Percentiles rank a stretch among this genome's conserved stretches.
Evolutionary conservation across 2,329 filamentous ascomycete species (phyloP).

Genomic region (Neoarthrinium moseri): DNA sequence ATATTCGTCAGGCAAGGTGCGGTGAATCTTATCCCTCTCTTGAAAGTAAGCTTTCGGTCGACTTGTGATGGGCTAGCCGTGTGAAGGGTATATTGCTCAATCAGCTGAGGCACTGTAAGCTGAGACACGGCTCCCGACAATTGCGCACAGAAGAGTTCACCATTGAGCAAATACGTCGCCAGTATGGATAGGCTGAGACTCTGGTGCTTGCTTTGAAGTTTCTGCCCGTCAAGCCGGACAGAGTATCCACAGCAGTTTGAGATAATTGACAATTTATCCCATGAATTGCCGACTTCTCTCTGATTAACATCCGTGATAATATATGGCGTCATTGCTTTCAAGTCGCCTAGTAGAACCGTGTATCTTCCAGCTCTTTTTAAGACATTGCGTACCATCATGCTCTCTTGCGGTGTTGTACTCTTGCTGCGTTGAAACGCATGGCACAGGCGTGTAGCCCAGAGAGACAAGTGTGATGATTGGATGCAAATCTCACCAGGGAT

Average conservation of each 20-base stretch:
- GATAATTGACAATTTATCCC: neutral
- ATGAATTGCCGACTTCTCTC: neutral
- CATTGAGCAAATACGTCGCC: neutral
- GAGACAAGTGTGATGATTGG: slow-evolving; percentile 1
- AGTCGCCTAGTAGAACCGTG: neutral
- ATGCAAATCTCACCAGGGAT: slow-evolving; percentile 15
- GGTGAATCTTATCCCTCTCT: neutral
- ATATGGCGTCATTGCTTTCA: neutral
- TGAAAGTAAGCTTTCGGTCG: neutral
- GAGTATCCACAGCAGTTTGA: neutral
- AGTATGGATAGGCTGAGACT: neutral
- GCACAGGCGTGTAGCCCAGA: neutral
- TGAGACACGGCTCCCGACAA: too few species aligned
- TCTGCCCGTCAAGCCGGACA: neutral
- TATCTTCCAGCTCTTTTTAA: neutral
- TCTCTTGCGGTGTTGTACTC: neutral
- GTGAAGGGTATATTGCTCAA: neutral
- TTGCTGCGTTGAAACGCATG: neutral
- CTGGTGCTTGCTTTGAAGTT: neutral
- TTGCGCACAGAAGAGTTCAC: neutral
- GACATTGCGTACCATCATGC: neutral
- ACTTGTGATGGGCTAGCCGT: neutral
- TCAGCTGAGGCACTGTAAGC: too few species aligned
- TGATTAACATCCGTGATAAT: neutral
- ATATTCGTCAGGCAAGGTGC: neutral